These are phyloP conservation scores for Alternaria arborescens DNA, from an alignment of 2,329 filamentous ascomycete genomes.

Conservation along the genomic window DNA sequence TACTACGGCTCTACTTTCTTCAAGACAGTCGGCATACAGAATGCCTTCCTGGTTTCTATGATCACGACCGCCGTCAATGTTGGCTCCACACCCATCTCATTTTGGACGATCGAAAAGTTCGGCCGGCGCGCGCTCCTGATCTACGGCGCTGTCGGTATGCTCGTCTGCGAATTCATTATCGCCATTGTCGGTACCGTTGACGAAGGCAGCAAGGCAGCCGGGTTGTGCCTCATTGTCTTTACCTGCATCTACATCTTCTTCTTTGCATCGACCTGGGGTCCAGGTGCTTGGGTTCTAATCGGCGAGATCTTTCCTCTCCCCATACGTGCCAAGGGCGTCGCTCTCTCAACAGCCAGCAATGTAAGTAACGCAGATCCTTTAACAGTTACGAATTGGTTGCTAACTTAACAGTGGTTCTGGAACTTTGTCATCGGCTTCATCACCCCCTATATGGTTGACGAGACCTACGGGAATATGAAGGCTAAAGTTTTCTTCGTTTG, in stretches of 20 bases:
- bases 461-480: conserved; percentile 70
- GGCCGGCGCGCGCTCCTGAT: conserved; percentile 84
- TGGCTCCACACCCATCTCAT: conserved; percentile 82
- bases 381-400: not conserved
- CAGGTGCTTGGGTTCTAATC: conserved; percentile 75
- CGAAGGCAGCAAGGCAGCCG: conserved; percentile 60
- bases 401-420: conserved; percentile 67
- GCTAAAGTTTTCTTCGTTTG: conserved; percentile 64
- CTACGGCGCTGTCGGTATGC: conserved; percentile 81
- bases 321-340: conserved; percentile 87
- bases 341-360: conserved; percentile 86
- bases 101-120: conserved; percentile 83
- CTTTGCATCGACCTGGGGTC: conserved; percentile 90
- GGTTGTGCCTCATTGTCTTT: conserved; percentile 74
- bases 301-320: conserved; percentile 91
- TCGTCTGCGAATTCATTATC: conserved; percentile 86
- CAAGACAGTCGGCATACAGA: conserved; percentile 74
- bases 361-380: not conserved
- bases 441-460: conserved; percentile 76
- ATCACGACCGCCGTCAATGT: conserved; percentile 91
- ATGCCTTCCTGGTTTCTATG: conserved; percentile 84
- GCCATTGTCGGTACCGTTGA: conserved; percentile 67
- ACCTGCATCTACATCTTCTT: conserved; percentile 94
- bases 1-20: conserved; percentile 81
- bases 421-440: conserved; percentile 67